Conservation (phyloP, 768 basidiomycete genomes). For the Rhodocollybia butyracea region DNA sequence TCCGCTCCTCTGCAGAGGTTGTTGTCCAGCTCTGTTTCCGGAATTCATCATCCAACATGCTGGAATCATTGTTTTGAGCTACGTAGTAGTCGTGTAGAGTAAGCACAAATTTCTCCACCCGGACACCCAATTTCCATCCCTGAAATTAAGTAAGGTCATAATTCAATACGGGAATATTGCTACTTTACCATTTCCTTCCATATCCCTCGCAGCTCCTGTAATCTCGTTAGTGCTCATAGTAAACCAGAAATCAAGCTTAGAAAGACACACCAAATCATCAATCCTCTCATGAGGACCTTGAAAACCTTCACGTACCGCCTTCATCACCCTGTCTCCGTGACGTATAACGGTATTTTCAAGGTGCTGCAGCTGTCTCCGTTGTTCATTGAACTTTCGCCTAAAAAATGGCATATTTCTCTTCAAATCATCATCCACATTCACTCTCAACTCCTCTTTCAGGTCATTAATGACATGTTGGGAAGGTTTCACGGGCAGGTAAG, state of each 20-base stretch:
- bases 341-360: not conserved
- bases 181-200: conserved; percentile 6
- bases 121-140: conserved; percentile 6
- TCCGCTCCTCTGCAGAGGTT: not conserved
- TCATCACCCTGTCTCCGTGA: not conserved
- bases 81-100: conserved; percentile 7
- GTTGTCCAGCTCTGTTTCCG: not conserved
- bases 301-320: not conserved
- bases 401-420: conserved; percentile 4
- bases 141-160: not conserved
- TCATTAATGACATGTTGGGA: not conserved
- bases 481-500: not conserved
- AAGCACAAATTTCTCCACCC: not conserved
- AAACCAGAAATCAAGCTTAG: not conserved
- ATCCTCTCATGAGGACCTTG: conserved; percentile 4
- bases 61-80: not conserved
- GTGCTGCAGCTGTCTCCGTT: not conserved
- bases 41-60: not conserved
- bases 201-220: conserved; percentile 2
- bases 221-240: not conserved
- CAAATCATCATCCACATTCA: not conserved
- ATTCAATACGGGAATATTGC: not conserved
- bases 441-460: conserved; percentile 1
- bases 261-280: not conserved
- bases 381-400: not conserved